Evolutionary conservation across 2,329 filamentous ascomycete genomes (phyloP).

Genomic region (Sporothrix variecibatus): DNA sequence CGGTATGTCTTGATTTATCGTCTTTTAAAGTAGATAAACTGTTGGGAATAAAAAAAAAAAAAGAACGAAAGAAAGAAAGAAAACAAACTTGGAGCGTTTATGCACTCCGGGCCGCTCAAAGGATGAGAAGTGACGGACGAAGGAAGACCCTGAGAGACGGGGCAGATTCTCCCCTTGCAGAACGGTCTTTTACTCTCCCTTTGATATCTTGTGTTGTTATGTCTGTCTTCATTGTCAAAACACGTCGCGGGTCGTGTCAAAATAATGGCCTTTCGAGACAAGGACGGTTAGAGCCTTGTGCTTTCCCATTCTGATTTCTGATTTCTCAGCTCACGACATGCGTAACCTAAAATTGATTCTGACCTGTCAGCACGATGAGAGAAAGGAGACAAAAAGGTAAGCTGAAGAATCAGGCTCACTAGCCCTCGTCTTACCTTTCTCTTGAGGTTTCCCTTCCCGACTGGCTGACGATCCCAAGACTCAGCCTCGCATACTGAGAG

Average conservation of each 20-base stretch:
- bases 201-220: not conserved
- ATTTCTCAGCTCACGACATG: too few relatives aligned
- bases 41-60: not conserved
- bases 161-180: constrained; percentile 15
- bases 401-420: not conserved
- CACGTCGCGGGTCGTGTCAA: not conserved
- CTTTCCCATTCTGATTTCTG: not conserved
- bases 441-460: not conserved
- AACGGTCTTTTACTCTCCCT: not conserved
- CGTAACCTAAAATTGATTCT: not conserved
- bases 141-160: not conserved
- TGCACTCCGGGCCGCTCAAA: not conserved
- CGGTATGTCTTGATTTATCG: not conserved
- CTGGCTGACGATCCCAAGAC: not conserved
- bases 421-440: not conserved
- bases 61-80: not conserved
- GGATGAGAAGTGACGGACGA: not conserved
- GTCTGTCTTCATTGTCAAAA: not conserved
- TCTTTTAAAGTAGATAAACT: not conserved
- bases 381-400: not conserved
- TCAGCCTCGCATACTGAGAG: not conserved
- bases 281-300: too few relatives aligned
- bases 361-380: not conserved
- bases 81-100: not conserved
- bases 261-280: not conserved